phyloP scores from a whole-genome alignment of 495 filamentous ascomycete genomes.

The Rostrohypoxylon terebratum region DNA sequence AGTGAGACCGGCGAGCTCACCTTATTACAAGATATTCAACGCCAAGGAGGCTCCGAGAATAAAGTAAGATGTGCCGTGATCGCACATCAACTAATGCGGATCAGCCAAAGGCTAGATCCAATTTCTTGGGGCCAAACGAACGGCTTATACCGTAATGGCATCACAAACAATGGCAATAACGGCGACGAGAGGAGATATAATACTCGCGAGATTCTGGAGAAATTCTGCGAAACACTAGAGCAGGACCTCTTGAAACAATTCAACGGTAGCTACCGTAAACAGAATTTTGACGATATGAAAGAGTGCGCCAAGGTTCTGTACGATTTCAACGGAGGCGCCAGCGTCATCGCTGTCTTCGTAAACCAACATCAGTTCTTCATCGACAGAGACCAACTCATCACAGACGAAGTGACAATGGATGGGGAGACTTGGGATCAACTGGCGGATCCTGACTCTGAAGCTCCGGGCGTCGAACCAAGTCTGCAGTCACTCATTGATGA shows the following conservation, averaged over 20 bases:
- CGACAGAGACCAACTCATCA: conserved; percentile 86
- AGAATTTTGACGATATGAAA: conserved; percentile 96
- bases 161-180: conserved; percentile 62
- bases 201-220: conserved; percentile 92
- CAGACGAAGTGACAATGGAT: conserved; percentile 87
- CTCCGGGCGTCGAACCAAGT: conserved; percentile 90
- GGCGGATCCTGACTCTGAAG: conserved; percentile 92
- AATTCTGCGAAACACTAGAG: conserved; percentile 94
- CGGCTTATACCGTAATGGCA: conserved; percentile 65
- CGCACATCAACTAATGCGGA: conserved; percentile 86
- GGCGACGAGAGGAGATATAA: conserved; percentile 64
- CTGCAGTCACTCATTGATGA: conserved; percentile 92
- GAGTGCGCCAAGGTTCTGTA: conserved; percentile 92
- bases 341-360: conserved; percentile 93
- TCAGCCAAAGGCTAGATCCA: conserved; percentile 85
- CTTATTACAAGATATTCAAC: conserved; percentile 81
- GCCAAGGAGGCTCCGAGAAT: conserved; percentile 82
- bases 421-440: conserved; percentile 88
- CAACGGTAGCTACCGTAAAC: conserved; percentile 92
- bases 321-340: conserved; percentile 95
- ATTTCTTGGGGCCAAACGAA: conserved; percentile 74
- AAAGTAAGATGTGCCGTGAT: conserved; percentile 91
- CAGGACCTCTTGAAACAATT: conserved; percentile 96
- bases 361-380: conserved; percentile 99
- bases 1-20: conserved; percentile 84